Evolutionary conservation across 805 yeast species (phyloP).

Genomic region (Saccharomycodes ludwigii): DNA sequence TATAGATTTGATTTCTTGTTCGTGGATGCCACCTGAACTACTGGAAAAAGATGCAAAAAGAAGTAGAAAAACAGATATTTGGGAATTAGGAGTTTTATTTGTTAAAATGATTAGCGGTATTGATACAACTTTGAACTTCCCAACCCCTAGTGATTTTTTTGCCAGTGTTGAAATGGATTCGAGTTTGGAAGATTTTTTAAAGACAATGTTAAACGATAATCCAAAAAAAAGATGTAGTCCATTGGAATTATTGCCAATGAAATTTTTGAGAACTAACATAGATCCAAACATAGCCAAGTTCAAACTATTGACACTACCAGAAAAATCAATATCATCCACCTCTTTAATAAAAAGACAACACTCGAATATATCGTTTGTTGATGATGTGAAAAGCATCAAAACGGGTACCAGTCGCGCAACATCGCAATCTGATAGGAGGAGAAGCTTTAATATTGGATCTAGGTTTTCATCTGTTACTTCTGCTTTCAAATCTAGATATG

Average conservation of each 20-base stretch:
- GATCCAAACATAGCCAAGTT: conserved; percentile 23
- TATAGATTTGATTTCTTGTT: conserved; percentile 12
- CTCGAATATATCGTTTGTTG: neutral
- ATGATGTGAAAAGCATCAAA: neutral
- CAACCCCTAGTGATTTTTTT: conserved; percentile 55
- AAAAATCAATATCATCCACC: conserved; percentile 1
- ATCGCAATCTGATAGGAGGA: conserved; percentile 21
- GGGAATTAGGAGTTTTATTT: conserved; percentile 82
- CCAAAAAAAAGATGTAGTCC: conserved; percentile 70
- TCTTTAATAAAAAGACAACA: neutral
- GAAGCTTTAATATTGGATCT: conserved; percentile 30
- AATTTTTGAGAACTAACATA: conserved; percentile 69
- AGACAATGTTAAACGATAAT: conserved; percentile 49
- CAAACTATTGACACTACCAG: conserved; percentile 11
- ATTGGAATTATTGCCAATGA: conserved; percentile 70
- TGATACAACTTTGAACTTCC: conserved; percentile 39
- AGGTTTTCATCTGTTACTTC: conserved; percentile 23
- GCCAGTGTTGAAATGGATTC: conserved; percentile 34
- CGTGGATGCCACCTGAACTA: conserved; percentile 80
- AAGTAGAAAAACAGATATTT: conserved; percentile 77
- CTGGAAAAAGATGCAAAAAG: conserved; percentile 31
- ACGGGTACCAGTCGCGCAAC: neutral
- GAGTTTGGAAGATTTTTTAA: conserved; percentile 53
- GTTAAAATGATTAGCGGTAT: conserved; percentile 53
- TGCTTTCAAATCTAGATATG: conserved; percentile 52